phyloP scores from a whole-genome alignment of 2,329 filamentous ascomycete species.

The Fusarium mangiferae region DNA sequence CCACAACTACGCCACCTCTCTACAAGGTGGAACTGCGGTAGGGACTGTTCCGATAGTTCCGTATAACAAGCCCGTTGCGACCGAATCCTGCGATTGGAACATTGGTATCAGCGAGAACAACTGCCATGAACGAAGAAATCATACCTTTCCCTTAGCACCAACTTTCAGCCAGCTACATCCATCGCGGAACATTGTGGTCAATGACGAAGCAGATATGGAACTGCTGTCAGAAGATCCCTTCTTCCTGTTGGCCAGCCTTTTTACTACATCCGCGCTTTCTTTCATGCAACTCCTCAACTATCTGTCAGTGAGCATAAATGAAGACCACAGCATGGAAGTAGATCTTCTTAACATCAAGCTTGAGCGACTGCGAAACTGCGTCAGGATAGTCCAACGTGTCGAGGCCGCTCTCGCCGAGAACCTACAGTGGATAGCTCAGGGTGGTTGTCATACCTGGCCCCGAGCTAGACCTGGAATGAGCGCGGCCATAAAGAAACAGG shows the following conservation, averaged over 20 bases:
- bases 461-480: not conserved
- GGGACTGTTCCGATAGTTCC: not conserved
- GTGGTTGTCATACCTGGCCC: not conserved
- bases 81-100: not conserved
- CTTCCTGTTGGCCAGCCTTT: too few species aligned
- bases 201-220: too few species aligned
- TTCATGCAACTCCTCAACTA: too few species aligned
- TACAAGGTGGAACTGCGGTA: fast-evolving
- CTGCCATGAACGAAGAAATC: too few species aligned
- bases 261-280: too few species aligned
- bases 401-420: not conserved
- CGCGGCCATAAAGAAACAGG: not conserved
- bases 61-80: too few species aligned
- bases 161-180: too few species aligned
- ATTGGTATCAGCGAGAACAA: not conserved
- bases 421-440: not conserved
- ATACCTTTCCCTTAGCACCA: too few species aligned
- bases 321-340: too few species aligned
- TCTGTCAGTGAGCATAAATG: too few species aligned
- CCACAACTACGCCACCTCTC: not conserved
- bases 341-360: not conserved
- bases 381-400: not conserved
- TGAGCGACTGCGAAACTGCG: not conserved
- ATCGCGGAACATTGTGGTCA: too few species aligned
- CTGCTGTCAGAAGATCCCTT: not conserved